phyloP scores from a whole-genome alignment of 1,284 basidiomycete species.

The Cutaneotrichosporon mucoides region DNA sequence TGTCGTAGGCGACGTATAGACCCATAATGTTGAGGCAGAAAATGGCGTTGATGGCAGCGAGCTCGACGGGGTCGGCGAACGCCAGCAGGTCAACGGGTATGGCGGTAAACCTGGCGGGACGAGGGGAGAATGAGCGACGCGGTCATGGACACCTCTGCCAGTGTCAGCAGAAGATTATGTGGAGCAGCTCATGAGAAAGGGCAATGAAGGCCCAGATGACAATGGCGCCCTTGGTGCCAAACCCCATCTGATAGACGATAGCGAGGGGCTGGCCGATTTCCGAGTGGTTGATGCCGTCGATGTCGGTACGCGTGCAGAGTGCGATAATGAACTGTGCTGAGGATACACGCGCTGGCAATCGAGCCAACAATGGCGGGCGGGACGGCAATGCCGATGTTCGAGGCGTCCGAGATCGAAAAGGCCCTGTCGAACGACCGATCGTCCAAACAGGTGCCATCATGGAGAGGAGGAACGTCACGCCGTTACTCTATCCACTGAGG shows the following conservation, averaged over 20 bases:
- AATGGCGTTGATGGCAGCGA: conserved; percentile 41
- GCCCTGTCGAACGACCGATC: conserved; percentile 60
- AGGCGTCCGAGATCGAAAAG: conserved; percentile 67
- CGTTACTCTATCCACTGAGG: conserved; percentile 62
- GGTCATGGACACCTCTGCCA: conserved; percentile 35
- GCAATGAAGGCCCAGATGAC: conserved; percentile 46
- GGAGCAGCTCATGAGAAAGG: conserved; percentile 21
- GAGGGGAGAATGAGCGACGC: conserved; percentile 43
- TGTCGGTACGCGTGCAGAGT: conserved; percentile 56
- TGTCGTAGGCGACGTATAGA: conserved; percentile 32
- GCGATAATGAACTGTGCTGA: conserved; percentile 52
- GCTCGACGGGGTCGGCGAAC: conserved; percentile 35
- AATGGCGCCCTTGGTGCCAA: conserved; percentile 48
- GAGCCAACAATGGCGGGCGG: conserved; percentile 64
- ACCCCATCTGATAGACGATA: conserved; percentile 42
- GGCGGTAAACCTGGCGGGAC: conserved; percentile 57
- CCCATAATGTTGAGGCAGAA: conserved; percentile 40
- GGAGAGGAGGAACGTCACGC: conserved; percentile 69
- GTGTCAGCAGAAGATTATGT: too few relatives aligned
- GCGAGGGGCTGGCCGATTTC: conserved; percentile 61
- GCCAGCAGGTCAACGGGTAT: conserved; percentile 37
- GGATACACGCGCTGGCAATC: conserved; percentile 57
- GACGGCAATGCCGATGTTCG: conserved; percentile 65
- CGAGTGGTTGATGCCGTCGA: conserved; percentile 57
- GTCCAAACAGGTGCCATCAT: conserved; percentile 75